A percentile compares a stretch with the other conserved stretches of the same genome.
These are phyloP conservation scores for Mrakia frigida DNA, from an alignment of 768 basidiomycete species.

Conservation along the genomic window DNA sequence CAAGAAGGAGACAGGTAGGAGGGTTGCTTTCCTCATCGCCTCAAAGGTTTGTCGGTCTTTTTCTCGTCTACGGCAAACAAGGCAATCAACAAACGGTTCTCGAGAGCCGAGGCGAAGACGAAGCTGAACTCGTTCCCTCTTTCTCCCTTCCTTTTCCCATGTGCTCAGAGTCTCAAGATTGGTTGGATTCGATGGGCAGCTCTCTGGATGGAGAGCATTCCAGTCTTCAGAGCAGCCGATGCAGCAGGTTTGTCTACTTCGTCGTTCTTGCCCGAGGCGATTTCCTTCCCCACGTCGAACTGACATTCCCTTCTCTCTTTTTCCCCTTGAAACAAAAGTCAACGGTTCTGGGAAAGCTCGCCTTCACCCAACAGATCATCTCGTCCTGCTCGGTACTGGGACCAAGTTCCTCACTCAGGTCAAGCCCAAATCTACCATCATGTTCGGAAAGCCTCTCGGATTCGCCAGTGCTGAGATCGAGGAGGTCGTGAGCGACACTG, in stretches of 20 bases:
- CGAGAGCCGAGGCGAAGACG: not conserved
- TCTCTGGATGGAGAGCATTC: slow-evolving; percentile 80
- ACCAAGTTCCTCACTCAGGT: slow-evolving; percentile 83
- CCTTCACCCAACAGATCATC: slow-evolving; percentile 69
- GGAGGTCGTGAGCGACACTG: slow-evolving; percentile 82
- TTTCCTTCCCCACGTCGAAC: too few relatives aligned
- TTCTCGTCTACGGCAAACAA: not conserved
- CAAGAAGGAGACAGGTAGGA: slow-evolving; percentile 71
- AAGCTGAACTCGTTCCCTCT: not conserved
- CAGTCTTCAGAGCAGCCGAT: slow-evolving; percentile 87
- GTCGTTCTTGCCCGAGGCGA: too few relatives aligned
- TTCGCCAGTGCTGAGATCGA: slow-evolving; percentile 75
- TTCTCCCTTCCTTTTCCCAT: not conserved
- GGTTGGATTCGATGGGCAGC: slow-evolving; percentile 65
- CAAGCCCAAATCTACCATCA: slow-evolving; percentile 41
- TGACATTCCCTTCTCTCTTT: too few relatives aligned
- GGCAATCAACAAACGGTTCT: not conserved
- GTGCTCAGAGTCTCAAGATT: slow-evolving; percentile 46
- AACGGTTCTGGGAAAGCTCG: slow-evolving; percentile 66
- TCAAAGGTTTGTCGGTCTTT: slow-evolving; percentile 53
- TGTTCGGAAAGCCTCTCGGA: slow-evolving; percentile 73
- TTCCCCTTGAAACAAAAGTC: slow-evolving; percentile 35
- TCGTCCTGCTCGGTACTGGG: slow-evolving; percentile 68
- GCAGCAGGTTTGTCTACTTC: slow-evolving; percentile 50
- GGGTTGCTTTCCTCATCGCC: slow-evolving; percentile 80